Evolutionary conservation across 2,329 filamentous ascomycete genomes (phyloP), one percentile per base, ranked within the genome.

Genomic region (Delphinella strobiligena): DNA sequence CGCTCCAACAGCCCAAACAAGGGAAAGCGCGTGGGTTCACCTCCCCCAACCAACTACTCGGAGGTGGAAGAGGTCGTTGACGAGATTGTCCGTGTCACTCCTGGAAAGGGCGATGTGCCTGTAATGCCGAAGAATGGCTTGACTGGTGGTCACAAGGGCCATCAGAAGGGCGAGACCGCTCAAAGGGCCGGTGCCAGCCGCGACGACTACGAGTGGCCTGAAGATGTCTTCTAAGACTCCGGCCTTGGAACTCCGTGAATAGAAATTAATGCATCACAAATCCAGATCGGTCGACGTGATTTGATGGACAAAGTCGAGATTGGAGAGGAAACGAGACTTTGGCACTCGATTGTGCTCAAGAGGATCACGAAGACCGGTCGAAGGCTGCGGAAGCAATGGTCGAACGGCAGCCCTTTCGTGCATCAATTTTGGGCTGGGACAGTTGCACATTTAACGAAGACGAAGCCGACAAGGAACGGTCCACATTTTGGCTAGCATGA

Each of bases 201-300:
- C 30, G 46, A 48, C 35, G 45, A 45, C 14, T 58, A 51, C 38
- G 49, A 57, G 41, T 59, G 55, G 55, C 55, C 55, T 7, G 55
- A 55, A 17, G 55, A 59, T 46, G 53, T 58, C 37, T 59, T 59
- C 40, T 59, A 18, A 37, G n/a, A n/a, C n/a, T n/a, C 19, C 3
- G 10, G n/a, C 5, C 10, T 32, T n/a, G 14, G 16, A 4, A 35
- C 7, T 10, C 12, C 8, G 7, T 14, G n/a, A 9, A 34, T 18
- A 7, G 8, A 14, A 14, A 34, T 14, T 9, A 22, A 36, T 15
- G 15, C 22, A 9, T 27, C 37, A 19, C n/a, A 16, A 9, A 19
- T 41, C 30, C 12, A n/a, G n/a, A n/a, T n/a, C n/a, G n/a, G n/a
- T n/a, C n/a, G n/a, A n/a, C 24, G 7, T 12, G 24, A 29, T 29